Base-by-base conservation (phyloP, 345 rosid species). In the Reutealis trisperma region DNA sequence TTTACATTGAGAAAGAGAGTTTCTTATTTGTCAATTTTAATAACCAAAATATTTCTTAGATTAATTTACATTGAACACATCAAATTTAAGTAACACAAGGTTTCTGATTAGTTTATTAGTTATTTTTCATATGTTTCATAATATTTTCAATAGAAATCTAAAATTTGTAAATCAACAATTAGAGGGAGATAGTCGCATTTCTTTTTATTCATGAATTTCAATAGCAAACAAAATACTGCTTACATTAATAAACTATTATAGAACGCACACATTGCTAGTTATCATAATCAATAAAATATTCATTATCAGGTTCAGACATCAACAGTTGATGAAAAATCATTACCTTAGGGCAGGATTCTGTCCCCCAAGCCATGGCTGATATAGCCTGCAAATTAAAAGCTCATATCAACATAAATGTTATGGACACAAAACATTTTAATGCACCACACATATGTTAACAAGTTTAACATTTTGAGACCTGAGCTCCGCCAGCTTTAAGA, bases 361-460 rank as follows among this genome's bases (percentile, higher is more conserved):
- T 94, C 24, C 98, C 98, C 98, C 98, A 94, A 63, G 96, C 97
- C 98, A 94, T 91, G 61, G 97, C 98, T 73, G 98, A 87, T 83
- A 94, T 86, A 51, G 98, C 98, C 98, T 94, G 85, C 69, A 83
- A 44, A 74, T 63, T 1, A 51, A 54, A 73, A 75, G 19, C 45
- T 37, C 41, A 64, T 37, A 13, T n/a, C 30, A 42, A 22, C 41
- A 74, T 42, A 19, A 65, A 63, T n/a, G 52, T 51, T 27, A 78
- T 25, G 37, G 25, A 59, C 42, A 12, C 37, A 27, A 57, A 57
- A 59, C 7, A 5, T 51, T 44, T 11, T 51, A 63, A 25, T 22
- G 22, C 34, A 72, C 30, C 25, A 63, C 6, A 30, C 13, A 70
- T 52, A 49, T 42, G 27, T 41, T 47, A 45, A 70, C 24, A 34